Conservation (phyloP, 768 basidiomycete genomes). For the Rhodotorula taiwanensis region DNA sequence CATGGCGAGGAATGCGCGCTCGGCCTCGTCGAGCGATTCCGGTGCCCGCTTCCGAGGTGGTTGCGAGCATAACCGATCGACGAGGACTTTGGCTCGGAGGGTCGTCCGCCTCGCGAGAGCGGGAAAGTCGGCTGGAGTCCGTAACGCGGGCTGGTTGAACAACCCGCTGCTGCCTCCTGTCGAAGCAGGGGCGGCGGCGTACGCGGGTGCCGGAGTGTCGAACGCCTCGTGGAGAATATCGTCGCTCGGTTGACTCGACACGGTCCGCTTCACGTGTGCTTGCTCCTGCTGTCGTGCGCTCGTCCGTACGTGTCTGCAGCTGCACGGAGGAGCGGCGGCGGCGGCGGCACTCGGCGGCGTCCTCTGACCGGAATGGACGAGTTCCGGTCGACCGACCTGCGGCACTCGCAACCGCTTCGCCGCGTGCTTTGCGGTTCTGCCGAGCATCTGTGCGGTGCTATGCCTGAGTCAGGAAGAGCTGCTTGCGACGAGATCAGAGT, state of each 20-base stretch:
- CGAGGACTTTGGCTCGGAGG: conserved; percentile 69
- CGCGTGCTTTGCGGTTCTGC: too few species aligned
- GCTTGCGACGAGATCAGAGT: too few species aligned
- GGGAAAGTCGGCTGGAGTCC: conserved; percentile 61
- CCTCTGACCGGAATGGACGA: too few species aligned
- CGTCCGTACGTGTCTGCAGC: background rate
- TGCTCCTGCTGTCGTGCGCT: background rate
- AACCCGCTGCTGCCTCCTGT: conserved; percentile 54
- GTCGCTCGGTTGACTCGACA: conserved; percentile 7
- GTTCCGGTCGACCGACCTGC: too few species aligned
- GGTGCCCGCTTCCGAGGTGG: conserved; percentile 26
- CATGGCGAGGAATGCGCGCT: conserved; percentile 48
- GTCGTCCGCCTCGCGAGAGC: conserved; percentile 72
- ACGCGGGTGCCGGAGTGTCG: conserved; percentile 18
- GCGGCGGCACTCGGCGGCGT: background rate
- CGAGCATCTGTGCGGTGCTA: too few species aligned
- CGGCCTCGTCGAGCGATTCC: conserved; percentile 46
- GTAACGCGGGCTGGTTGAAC: conserved; percentile 71
- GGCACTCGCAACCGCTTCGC: too few species aligned
- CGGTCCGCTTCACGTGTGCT: background rate
- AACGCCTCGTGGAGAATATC: conserved; percentile 22
- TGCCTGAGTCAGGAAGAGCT: too few species aligned
- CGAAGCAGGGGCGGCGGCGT: conserved; percentile 1
- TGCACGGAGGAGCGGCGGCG: background rate
- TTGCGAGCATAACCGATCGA: conserved; percentile 69